Evolutionary conservation across 2,329 filamentous ascomycete species (phyloP), one percentile per base, ranked within the genome.

Genomic region (Paecilomyces formosus): DNA sequence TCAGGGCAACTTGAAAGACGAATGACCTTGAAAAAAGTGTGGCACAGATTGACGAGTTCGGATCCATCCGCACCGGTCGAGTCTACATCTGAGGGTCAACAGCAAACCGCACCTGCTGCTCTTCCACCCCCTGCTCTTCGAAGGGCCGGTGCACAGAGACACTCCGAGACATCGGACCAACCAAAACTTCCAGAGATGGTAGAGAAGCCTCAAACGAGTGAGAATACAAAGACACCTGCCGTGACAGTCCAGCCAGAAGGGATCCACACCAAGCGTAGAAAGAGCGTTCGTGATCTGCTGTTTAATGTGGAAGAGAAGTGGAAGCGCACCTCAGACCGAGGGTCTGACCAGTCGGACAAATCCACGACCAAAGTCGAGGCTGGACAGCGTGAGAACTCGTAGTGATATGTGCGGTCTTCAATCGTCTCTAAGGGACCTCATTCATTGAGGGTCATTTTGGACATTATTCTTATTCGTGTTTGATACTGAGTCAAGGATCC

Each of bases 221-320:
- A 54, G 18, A 54, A 45, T 9, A 33, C 24, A 9, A 33, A 49
- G 24, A 33, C 30, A 24, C 54, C 35, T 1, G 39, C 21, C n/a
- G 22, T 21, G 45, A 31, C 53, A 13, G 26, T 54, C n/a, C 21
- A 31, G 39, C 21, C 26, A 56, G 18, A 54, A n/a, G 12, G 35
- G 0, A 18, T 45, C 15, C 11, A 54, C 21, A n/a, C n/a, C n/a
- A 45, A 51, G 13, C 57, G 57, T 30, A 55, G 58, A n/a, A 57
- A 57, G 22, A 61, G 59, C 54, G 55, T 62, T 22, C 59, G 59
- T 18, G 52, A 59, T 18, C 56, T 61, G 6, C 55, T 62, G 39
- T 53, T 54, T 30, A 35, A 39, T 51, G 24, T 24, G 15, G 39
- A 55, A 15, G 52, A 55, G 49, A 56, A 22, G 35, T 21, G 24